phyloP scores from a whole-genome alignment of 2,329 filamentous ascomycete species.

The Aspergillus brasiliensis region DNA sequence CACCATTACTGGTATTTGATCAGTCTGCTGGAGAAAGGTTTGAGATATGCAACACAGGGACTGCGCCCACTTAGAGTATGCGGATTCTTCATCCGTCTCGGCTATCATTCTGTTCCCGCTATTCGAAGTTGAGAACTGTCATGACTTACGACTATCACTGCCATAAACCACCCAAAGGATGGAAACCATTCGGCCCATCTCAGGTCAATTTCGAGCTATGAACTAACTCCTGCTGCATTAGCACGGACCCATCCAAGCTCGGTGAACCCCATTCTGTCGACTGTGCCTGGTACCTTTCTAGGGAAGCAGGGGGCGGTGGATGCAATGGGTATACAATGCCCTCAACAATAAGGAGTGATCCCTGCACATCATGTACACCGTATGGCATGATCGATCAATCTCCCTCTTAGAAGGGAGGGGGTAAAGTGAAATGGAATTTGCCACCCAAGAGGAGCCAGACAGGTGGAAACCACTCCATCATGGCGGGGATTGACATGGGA shows the following conservation, averaged over 20 bases:
- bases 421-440: not conserved
- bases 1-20: not conserved
- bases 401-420: not conserved
- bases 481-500: not conserved
- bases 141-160: not conserved
- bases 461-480: not conserved
- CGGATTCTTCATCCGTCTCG: constrained; percentile 2
- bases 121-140: not conserved
- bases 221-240: not conserved
- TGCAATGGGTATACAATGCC: not conserved
- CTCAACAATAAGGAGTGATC: not conserved
- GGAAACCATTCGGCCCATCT: not conserved
- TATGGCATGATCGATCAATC: constrained; percentile 2
- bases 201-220: not conserved
- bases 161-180: not conserved
- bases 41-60: not conserved
- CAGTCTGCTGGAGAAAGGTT: not conserved
- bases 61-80: not conserved
- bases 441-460: not conserved
- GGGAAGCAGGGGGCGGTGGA: not conserved
- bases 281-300: not conserved
- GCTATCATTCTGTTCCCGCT: not conserved
- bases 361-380: not conserved
- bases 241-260: not conserved
- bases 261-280: not conserved